Evolutionary conservation across 768 basidiomycete genomes (phyloP).

Genomic region (Mycena leptocephala): DNA sequence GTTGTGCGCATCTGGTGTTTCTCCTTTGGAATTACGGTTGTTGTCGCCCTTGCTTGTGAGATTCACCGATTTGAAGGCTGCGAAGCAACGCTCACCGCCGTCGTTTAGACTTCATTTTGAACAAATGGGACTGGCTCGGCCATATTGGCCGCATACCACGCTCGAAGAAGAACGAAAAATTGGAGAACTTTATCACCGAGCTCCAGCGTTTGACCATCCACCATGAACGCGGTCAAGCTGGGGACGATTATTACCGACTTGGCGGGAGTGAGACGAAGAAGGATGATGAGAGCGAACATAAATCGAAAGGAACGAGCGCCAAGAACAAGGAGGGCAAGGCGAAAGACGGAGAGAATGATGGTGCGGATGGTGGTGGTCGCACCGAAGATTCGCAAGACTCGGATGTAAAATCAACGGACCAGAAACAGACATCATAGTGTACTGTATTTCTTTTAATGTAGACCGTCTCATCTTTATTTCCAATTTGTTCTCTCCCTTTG

Average conservation of each 20-base stretch:
- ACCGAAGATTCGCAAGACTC: neutral
- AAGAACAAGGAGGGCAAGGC: conserved; percentile 20
- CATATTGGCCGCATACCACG: conserved; percentile 17
- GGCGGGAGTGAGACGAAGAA: conserved; percentile 26
- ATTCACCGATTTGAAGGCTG: neutral
- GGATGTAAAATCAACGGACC: no score
- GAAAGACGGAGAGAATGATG: neutral
- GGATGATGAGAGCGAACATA: conserved; percentile 19
- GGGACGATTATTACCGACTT: conserved; percentile 24
- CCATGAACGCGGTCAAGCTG: conserved; percentile 17
- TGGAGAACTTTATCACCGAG: conserved; percentile 23
- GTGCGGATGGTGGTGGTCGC: neutral
- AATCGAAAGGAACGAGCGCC: conserved; percentile 13
- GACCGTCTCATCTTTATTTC: no score
- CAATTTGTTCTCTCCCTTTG: no score
- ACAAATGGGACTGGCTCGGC: conserved; percentile 28
- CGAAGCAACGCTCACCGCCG: neutral
- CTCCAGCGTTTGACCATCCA: conserved; percentile 27
- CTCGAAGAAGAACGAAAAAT: conserved; percentile 23
- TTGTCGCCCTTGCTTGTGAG: conserved; percentile 27
- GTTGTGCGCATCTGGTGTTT: conserved; percentile 29
- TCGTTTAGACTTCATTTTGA: conserved; percentile 13
- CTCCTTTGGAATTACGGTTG: conserved; percentile 26
- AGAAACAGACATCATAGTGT: no score
- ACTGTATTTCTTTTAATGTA: no score